Evolutionary conservation across 495 filamentous ascomycete species (phyloP), one percentile per base, ranked within the genome.

Genomic region (Echria macrotheca): DNA sequence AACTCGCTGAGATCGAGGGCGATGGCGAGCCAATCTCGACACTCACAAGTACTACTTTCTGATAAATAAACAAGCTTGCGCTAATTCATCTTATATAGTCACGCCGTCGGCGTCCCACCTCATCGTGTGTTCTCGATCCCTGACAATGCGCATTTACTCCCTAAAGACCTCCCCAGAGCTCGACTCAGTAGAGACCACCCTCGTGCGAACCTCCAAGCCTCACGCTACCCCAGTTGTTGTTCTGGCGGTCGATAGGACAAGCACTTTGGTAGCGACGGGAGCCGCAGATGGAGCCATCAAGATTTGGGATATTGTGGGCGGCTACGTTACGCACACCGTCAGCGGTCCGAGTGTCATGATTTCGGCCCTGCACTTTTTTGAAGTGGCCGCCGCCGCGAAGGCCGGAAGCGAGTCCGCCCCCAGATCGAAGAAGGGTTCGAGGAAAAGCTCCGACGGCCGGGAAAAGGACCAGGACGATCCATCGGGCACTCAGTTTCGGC

Each of bases 1-100:
- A 89, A 61, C 75, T 97, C 37, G 83, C 84, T 17, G 85, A 85
- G 44, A 80, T 97, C 45, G 93, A 96, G 74, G 94, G 93, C 54
- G 94, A 97, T 79, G 93, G 87, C 59, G 93, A 99, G 64, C 69
- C 81, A 9, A 85, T 97, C 37, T 96, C 94, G 17, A 87, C 89
- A 6, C 64, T 99, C 41, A 82, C 87, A 35, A 76, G 87, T 91
- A 72, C 57, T n/a, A n/a, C n/a, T n/a, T n/a, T n/a, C n/a, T n/a
- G 80, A 37, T 36, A n/a, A 0, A 37, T 37, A 6, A n/a, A n/a
- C n/a, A n/a, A n/a, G n/a, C n/a, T n/a, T n/a, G n/a, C n/a, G n/a
- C n/a, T n/a, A n/a, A n/a, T n/a, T n/a, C n/a, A n/a, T n/a, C n/a
- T n/a, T n/a, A n/a, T n/a, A 12, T 31, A 90, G 84, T 98, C 41